Percentiles rank a stretch among this genome's conserved stretches.
These are phyloP conservation scores for Amanita pseudoporphyria DNA, from an alignment of 768 basidiomycete species.

Conservation along the genomic window DNA sequence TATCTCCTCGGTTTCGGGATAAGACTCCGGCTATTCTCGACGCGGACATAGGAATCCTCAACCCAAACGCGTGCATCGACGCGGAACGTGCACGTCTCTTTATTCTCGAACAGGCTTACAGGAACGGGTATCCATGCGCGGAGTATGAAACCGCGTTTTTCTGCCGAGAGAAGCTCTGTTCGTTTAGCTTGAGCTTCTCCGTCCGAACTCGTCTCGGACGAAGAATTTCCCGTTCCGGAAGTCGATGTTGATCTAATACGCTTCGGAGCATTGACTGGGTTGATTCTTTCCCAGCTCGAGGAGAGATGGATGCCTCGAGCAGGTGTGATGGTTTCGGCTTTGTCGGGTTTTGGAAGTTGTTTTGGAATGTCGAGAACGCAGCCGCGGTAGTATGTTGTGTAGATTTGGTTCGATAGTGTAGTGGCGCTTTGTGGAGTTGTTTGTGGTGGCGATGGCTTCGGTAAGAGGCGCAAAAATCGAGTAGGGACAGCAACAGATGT, in stretches of 20 bases:
- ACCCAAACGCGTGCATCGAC: slow-evolving; percentile 1
- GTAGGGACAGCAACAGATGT: background rate
- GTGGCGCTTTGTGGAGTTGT: background rate
- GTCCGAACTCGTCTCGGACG: background rate
- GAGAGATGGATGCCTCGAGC: background rate
- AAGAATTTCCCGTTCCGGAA: background rate
- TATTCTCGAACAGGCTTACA: background rate
- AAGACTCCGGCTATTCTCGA: background rate
- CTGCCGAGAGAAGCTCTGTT: background rate
- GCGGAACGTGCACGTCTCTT: slow-evolving; percentile 5
- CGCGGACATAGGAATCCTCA: background rate
- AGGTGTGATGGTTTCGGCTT: background rate
- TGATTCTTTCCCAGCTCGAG: background rate
- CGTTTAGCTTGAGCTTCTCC: background rate
- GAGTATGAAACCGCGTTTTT: background rate
- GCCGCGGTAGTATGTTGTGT: background rate
- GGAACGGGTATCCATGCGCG: slow-evolving; percentile 3
- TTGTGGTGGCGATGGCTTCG: background rate
- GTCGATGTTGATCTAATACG: background rate
- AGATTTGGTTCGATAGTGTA: background rate
- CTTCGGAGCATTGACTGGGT: no score
- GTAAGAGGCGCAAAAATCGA: background rate
- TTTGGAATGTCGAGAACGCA: background rate
- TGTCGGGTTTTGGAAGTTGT: background rate
- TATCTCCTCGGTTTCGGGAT: background rate